phyloP scores from a whole-genome alignment of 1,139 yeast genomes.

The Magnusiomyces ingens region DNA sequence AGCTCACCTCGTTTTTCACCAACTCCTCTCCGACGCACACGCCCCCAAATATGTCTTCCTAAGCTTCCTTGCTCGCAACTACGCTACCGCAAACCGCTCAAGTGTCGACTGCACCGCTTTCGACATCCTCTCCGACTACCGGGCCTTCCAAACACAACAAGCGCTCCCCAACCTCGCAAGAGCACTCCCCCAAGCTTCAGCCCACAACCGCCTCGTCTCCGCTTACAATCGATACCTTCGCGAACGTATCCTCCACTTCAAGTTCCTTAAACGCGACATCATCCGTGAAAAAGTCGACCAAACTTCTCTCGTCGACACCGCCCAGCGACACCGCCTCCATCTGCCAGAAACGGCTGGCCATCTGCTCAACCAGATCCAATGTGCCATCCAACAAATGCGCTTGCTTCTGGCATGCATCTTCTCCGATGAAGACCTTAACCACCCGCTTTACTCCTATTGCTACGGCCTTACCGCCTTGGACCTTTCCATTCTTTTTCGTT shows the following conservation, averaged over 20 bases:
- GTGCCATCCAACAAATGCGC: slow-evolving; percentile 21
- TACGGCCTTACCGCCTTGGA: slow-evolving; percentile 23
- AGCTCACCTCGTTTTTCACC: slow-evolving; percentile 24
- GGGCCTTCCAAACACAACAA: slow-evolving; percentile 5
- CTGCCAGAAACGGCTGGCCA: slow-evolving; percentile 15
- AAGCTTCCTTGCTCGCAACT: slow-evolving; percentile 9
- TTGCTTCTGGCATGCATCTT: slow-evolving; percentile 24
- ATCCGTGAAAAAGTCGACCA: slow-evolving; percentile 21
- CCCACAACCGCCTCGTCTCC: slow-evolving; percentile 17
- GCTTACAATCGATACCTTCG: slow-evolving; percentile 24
- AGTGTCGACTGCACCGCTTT: slow-evolving; percentile 14
- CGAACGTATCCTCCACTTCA: slow-evolving; percentile 22
- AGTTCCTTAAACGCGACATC: slow-evolving; percentile 19
- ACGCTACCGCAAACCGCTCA: slow-evolving; percentile 16
- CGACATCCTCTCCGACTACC: slow-evolving; percentile 6
- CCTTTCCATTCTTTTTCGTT: slow-evolving; percentile 22
- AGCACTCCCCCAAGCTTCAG: slow-evolving; percentile 15
- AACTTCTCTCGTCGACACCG: slow-evolving; percentile 19
- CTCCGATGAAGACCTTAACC: slow-evolving; percentile 18
- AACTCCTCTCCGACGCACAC: slow-evolving; percentile 21
- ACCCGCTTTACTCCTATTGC: slow-evolving; percentile 19
- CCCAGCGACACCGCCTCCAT: slow-evolving; percentile 12
- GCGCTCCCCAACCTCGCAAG: slow-evolving; percentile 18
- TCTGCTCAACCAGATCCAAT: slow-evolving; percentile 22
- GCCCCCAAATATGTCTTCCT: slow-evolving; percentile 14